phyloP scores from a whole-genome alignment of 176 grass and related monocot species.

The Raddia distichophylla region DNA sequence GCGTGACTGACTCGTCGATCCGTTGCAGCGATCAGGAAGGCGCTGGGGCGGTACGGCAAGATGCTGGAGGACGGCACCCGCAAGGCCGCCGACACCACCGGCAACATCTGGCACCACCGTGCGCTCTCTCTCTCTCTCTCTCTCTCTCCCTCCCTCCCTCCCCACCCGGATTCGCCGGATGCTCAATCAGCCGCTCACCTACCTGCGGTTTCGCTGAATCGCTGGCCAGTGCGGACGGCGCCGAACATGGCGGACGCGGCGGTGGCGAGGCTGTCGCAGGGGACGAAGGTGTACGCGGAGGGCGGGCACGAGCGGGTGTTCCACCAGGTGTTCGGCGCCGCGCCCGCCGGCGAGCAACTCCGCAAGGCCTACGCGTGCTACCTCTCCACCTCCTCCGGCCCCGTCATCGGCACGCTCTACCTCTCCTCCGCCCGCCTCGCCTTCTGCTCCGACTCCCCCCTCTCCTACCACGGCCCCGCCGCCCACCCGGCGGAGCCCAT shows the following conservation, averaged over 20 bases:
- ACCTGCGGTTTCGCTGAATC: neutral
- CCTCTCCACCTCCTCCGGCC: slow-evolving; percentile 83
- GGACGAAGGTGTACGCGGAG: slow-evolving; percentile 91
- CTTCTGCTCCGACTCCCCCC: slow-evolving; percentile 82
- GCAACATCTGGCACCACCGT: slow-evolving; percentile 85
- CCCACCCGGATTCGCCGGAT: too few species aligned
- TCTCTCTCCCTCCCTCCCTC: neutral
- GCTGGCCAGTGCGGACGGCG: slow-evolving; percentile 59
- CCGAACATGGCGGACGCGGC: slow-evolving; percentile 81
- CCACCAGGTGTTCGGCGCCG: slow-evolving; percentile 68
- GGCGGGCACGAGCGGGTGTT: slow-evolving; percentile 81
- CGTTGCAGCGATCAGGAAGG: slow-evolving; percentile 44
- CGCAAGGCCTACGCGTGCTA: slow-evolving; percentile 91
- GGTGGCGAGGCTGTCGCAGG: slow-evolving; percentile 73
- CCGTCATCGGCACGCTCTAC: slow-evolving; percentile 85
- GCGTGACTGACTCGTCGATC: neutral
- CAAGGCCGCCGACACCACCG: slow-evolving; percentile 63
- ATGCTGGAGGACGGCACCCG: slow-evolving; percentile 61
- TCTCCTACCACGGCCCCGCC: slow-evolving; percentile 52
- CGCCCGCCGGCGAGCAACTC: slow-evolving; percentile 73
- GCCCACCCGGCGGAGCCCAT: slow-evolving; percentile 46
- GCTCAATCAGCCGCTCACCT: too few species aligned
- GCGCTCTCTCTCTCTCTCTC: neutral
- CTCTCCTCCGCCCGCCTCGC: slow-evolving; percentile 77
- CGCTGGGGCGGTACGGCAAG: slow-evolving; percentile 65